These are phyloP conservation scores for Fraxinus greggii DNA, from an alignment of 305 asterid species.

Conservation along the genomic window DNA sequence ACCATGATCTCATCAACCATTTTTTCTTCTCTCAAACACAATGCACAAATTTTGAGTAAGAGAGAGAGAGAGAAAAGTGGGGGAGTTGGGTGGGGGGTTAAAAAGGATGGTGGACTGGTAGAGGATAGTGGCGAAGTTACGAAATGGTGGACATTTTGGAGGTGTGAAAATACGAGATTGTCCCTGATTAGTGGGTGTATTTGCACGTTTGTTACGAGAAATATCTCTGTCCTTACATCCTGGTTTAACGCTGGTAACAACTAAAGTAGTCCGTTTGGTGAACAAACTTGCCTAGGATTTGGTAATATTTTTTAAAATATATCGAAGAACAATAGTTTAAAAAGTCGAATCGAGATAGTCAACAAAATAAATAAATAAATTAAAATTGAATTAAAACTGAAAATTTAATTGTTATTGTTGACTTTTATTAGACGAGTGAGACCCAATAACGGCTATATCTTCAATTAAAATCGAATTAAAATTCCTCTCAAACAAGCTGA, in stretches of 20 bases:
- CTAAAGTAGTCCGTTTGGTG: neutral
- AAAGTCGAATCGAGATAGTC: neutral
- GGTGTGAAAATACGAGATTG: constrained; percentile 25
- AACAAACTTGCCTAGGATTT: neutral
- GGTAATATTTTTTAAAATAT: too few species aligned
- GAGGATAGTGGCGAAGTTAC: constrained; percentile 44
- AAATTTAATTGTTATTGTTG: too few species aligned
- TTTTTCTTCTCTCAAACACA: constrained; percentile 20
- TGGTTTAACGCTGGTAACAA: neutral
- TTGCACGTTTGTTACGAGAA: constrained; percentile 26
- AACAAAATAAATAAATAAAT: too few species aligned
- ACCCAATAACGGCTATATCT: too few species aligned
- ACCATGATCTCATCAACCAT: constrained; percentile 85
- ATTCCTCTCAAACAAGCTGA: too few species aligned
- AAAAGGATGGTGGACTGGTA: constrained; percentile 25
- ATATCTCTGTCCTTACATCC: constrained; percentile 21
- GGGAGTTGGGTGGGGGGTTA: constrained; percentile 14
- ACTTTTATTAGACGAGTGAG: too few species aligned
- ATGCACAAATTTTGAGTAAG: constrained; percentile 1
- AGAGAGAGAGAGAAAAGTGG: constrained; percentile 6
- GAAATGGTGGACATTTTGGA: constrained; percentile 25
- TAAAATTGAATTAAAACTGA: too few species aligned
- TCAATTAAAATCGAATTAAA: too few species aligned
- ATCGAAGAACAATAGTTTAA: too few species aligned
- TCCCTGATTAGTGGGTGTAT: constrained; percentile 21